Evolutionary conservation across 2,329 filamentous ascomycete species (phyloP), one percentile per base, ranked within the genome.

Genomic region (Venturia aucupariae): DNA sequence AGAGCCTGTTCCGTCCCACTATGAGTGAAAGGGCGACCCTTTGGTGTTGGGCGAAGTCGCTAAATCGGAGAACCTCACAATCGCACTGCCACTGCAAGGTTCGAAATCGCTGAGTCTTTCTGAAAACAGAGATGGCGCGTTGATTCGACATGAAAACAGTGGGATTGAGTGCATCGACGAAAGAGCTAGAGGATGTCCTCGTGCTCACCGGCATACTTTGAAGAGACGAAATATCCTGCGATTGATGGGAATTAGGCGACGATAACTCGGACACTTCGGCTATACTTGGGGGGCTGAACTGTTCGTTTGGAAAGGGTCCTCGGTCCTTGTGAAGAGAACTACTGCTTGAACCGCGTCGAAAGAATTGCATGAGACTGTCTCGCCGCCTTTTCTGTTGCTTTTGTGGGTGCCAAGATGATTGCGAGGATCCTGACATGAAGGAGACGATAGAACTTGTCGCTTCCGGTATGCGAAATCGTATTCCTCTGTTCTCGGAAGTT

Each of bases 141-240:
- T 55, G 39, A 32, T 64, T 32, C 22, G 51, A 46, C 13, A 17
- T 24, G 5, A 30, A 41, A 19, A 64, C 15, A 35, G 17, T 35
- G 30, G n/a, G 57, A 27, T 44, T 44, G 61, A 62, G 13, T 17
- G 22, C 35, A 38, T 64, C 63, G 13, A 24, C 44, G 51, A 61
- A 61, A 11, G 63, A 64, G 57, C 63, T 64, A 22, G 13, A 39
- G 22, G 63, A 64, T 61, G 63, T 64, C 24, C 63, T 55, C 32
- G 63, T 42, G 35, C 51, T 62, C 17, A 61, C 17, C 1, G 54
- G 46, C 46, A 59, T 10, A 24, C 62, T 63, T 42, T 63, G 62
- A 22, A 63, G 42, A 24, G 62, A 63, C 15, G 62, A 63, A 32
- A 63, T 22, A 42, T 63, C 62, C 35, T 63, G 62, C 3, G 62